Evolutionary conservation across 2,329 filamentous ascomycete species (phyloP), one percentile per base, ranked within the genome.

Genomic region (Fusarium fracticaudum): DNA sequence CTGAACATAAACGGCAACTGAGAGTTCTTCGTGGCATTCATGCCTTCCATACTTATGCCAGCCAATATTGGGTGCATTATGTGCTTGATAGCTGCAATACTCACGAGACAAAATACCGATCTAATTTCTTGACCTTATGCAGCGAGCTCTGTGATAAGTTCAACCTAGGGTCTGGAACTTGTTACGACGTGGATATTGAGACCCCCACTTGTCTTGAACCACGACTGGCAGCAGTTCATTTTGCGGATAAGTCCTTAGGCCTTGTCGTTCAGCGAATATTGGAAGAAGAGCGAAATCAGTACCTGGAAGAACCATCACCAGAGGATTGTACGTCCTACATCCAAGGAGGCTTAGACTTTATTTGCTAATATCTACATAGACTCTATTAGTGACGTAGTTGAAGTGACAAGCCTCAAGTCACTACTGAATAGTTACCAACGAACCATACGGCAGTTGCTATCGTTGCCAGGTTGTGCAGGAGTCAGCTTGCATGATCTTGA

Each of bases 91-190:
- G 6, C 13, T 43, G 6, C 22, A n/a, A 11, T 43, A 1, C 14
- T 7, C 22, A 22, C 14, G 22, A n/a, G 6, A n/a, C 40, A 3
- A 11, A 15, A 1, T 3, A 43, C 0, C 5, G 22, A 11, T n/a
- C 22, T 8, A 17, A 11, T 15, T 43, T 43, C 40, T n/a, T 13
- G 22, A 1, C 40, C 14, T n/a, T 43, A 17, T 43, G 40, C 9
- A 15, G 40, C 40, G 22, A 43, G 22, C 40, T 43, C 22, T 5
- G 40, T 5, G 8, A 15, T 22, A 43, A 11, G 22, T 43, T 43
- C 22, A 43, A 43, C 1, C 6, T 8, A 7, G 22, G 6, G 22
- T 17, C 22, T n/a, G 22, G n/a, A 4, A 15, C 40, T 13, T n/a
- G 22, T 43, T 3, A 43, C 8, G n/a, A 14, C 9, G 40, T 8